Evolutionary conservation across 176 grass and related monocot species (phyloP).

Genomic region (Eremochloa ophiuroides): DNA sequence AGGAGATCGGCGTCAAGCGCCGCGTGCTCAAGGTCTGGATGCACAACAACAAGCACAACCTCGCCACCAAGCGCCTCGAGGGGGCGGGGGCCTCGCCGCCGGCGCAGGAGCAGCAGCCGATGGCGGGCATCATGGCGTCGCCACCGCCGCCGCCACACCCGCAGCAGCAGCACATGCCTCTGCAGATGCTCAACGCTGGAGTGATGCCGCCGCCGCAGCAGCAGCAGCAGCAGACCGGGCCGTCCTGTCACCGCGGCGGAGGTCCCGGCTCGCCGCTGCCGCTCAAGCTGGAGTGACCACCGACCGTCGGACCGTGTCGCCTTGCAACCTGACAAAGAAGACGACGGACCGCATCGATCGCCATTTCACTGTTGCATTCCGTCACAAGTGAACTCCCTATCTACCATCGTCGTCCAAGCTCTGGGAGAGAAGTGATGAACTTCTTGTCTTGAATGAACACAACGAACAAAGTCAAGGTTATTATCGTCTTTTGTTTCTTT

Average conservation of each 20-base stretch:
- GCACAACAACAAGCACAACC: constrained; percentile 98
- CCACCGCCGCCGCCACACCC: neutral
- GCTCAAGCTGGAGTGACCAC: constrained; percentile 30
- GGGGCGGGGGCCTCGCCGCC: too few relatives aligned
- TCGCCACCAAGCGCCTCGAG: constrained; percentile 46
- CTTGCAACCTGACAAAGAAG: neutral
- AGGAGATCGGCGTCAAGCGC: constrained; percentile 84
- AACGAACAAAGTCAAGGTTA: neutral
- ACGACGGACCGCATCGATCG: neutral
- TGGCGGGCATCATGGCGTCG: neutral
- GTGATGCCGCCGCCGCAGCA: neutral
- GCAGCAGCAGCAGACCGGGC: neutral
- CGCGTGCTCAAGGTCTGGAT: constrained; percentile 97
- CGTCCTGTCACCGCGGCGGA: constrained; percentile 18
- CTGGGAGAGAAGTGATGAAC: neutral
- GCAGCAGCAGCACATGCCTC: neutral
- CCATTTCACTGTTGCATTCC: constrained; percentile 44
- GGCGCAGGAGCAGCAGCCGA: neutral
- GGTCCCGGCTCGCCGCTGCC: neutral
- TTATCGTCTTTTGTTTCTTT: neutral
- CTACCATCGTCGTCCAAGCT: neutral
- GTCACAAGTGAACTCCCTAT: neutral
- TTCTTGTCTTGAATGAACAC: neutral
- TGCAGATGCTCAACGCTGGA: neutral
- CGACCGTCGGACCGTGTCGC: neutral